These are phyloP conservation scores for Crataegus laevigata DNA, from an alignment of 306 rosid species.

Conservation along the genomic window DNA sequence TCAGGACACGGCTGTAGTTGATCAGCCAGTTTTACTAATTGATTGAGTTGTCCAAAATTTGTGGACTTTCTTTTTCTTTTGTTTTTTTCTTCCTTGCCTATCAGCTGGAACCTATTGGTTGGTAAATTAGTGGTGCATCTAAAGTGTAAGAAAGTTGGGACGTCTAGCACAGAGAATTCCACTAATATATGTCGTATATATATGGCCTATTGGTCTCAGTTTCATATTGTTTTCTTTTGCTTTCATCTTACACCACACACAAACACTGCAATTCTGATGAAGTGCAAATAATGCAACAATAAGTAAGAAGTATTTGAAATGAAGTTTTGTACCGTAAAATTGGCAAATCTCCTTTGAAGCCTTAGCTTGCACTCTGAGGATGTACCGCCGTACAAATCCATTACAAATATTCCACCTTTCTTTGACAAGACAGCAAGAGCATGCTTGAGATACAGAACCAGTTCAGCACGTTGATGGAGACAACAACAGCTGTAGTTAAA, in stretches of 20 bases:
- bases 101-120: too few relatives aligned
- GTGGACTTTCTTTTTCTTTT: too few relatives aligned
- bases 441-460: constrained; percentile 78
- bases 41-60: too few relatives aligned
- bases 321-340: constrained; percentile 63
- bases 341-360: constrained; percentile 79
- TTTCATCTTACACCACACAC: background rate
- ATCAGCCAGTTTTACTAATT: too few relatives aligned
- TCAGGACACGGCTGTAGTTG: too few relatives aligned
- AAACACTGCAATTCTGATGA: background rate
- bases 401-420: constrained; percentile 83
- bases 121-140: too few relatives aligned
- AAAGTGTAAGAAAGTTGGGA: too few relatives aligned
- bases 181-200: too few relatives aligned
- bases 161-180: too few relatives aligned
- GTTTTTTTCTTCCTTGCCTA: too few relatives aligned
- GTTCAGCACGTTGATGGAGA: constrained; percentile 74
- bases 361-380: constrained; percentile 75
- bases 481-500: constrained; percentile 97
- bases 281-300: constrained; percentile 6
- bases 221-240: too few relatives aligned
- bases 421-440: constrained; percentile 52
- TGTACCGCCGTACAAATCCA: constrained; percentile 94
- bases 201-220: too few relatives aligned
- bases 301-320: constrained; percentile 3